Base-by-base conservation (phyloP, 2,329 filamentous ascomycete species). In the Blastomyces parvus region DNA sequence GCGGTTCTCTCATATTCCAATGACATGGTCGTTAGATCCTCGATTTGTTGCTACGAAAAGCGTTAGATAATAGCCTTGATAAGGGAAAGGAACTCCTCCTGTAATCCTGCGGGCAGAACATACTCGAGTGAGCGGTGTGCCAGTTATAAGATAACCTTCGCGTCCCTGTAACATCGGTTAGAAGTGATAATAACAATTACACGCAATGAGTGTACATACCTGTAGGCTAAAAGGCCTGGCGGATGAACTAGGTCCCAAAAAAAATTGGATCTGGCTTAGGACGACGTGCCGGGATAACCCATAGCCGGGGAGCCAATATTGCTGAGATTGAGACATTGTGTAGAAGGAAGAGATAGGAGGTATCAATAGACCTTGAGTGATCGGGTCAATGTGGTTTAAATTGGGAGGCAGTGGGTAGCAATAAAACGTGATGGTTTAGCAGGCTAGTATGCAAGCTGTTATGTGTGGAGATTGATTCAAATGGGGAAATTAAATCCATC, bases 271-370 rank as follows among this genome's bases (percentile, higher is more conserved):
- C 58, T 80, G 77, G 52, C 77, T 76, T 57, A 81, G 72, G 55
- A 81, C 78, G 62, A 81, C 76, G 64, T 80, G 78, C 50, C 79
- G 75, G 53, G 78, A 80, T n/a, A 81, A 75, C 19, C 75, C 74
- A 64, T 77, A 80, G 58, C 79, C 79, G 40, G 79, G 78, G 53
- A 81, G 72, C 74, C 79, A 81, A 68, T 81, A 81, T 67, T 79
- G 75, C 64, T 77, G 73, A 55, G 71, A 69, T 62, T 69, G 73
- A 33, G 75, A 71, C 76, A 78, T 78, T 58, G 11, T 64, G 48
- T 46, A 30, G 48, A 63, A 44, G n/a, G 33, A 19, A 22, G 27
- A 50, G 17, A 30, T 40, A 27, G 48, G 25, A 52, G 55, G 57
- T 64, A 64, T 66, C 64, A 62, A 63, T 59, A 19, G 25, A 48